These are phyloP conservation scores for Phytophthora macrochlamydospora DNA, from an alignment of 352 stramenopile genomes.

Conservation along the genomic window DNA sequence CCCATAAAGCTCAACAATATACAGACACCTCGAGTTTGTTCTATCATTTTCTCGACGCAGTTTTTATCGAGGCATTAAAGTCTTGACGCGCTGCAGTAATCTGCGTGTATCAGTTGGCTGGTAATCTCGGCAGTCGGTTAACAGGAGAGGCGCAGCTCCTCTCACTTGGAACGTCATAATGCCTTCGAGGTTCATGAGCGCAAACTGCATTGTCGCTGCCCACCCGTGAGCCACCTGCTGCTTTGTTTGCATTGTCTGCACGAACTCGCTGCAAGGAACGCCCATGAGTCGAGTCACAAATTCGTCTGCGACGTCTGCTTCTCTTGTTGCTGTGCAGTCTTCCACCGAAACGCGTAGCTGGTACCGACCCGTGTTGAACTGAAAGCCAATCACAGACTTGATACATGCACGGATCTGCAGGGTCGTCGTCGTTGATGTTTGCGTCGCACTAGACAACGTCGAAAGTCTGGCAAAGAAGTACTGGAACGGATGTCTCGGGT, in stretches of 20 bases:
- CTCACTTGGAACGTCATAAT: slow-evolving; percentile 63
- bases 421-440: slow-evolving; percentile 20
- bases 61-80: slow-evolving; percentile 1
- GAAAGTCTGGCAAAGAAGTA: slow-evolving; percentile 49
- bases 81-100: slow-evolving; percentile 54
- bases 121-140: slow-evolving; percentile 60
- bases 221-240: slow-evolving; percentile 59
- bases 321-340: slow-evolving; percentile 67
- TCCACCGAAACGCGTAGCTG: slow-evolving; percentile 77
- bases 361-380: slow-evolving; percentile 76
- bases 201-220: slow-evolving; percentile 80
- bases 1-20: slow-evolving; percentile 20
- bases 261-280: slow-evolving; percentile 69
- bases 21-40: slow-evolving; percentile 5
- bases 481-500: slow-evolving; percentile 47
- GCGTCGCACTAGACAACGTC: slow-evolving; percentile 18
- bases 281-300: slow-evolving; percentile 81
- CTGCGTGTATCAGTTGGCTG: slow-evolving; percentile 36
- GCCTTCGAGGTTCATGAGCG: slow-evolving; percentile 82
- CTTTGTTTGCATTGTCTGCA: slow-evolving; percentile 70
- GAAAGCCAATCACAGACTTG: slow-evolving; percentile 85
- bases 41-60: slow-evolving; percentile 8
- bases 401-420: slow-evolving; percentile 74
- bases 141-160: slow-evolving; percentile 42
- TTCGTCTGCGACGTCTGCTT: slow-evolving; percentile 53